Evolutionary conservation across 257 asterid genomes (phyloP).

Genomic region (Rehmannia glutinosa): DNA sequence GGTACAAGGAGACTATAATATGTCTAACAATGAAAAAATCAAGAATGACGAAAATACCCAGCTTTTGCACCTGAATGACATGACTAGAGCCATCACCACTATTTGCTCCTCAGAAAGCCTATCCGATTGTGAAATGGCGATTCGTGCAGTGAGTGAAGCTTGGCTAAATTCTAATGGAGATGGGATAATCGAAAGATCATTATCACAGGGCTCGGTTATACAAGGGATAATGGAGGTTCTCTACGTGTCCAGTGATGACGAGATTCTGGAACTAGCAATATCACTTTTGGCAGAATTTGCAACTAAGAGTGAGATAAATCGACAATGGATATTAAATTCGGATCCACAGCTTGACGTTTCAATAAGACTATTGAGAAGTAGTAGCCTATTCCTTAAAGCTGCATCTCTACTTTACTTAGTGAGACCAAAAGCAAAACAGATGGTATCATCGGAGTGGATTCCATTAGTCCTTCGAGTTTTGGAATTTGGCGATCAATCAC

Average conservation of each 20-base stretch:
- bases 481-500: conserved; percentile 72
- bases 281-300: conserved; percentile 73
- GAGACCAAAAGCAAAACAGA: conserved; percentile 69
- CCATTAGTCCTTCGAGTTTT: conserved; percentile 73
- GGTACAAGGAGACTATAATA: conserved; percentile 10
- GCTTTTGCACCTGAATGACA: conserved; percentile 18
- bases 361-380: conserved; percentile 45
- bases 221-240: conserved; percentile 63
- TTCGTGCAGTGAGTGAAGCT: conserved; percentile 50
- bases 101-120: conserved; percentile 63
- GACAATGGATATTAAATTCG: conserved; percentile 40
- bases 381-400: conserved; percentile 70
- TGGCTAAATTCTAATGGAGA: conserved; percentile 58
- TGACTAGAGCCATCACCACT: conserved; percentile 34
- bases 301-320: conserved; percentile 38
- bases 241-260: conserved; percentile 59
- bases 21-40: conserved; percentile 22
- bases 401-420: conserved; percentile 58
- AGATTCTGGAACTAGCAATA: conserved; percentile 62
- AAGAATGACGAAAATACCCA: conserved; percentile 17
- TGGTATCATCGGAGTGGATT: conserved; percentile 66
- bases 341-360: conserved; percentile 66
- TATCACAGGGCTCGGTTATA: conserved; percentile 45
- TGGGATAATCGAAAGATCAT: conserved; percentile 24
- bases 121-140: conserved; percentile 57